These are phyloP conservation scores for Periconia sp. DNA, from an alignment of 2,329 filamentous ascomycete species.

Conservation along the genomic window DNA sequence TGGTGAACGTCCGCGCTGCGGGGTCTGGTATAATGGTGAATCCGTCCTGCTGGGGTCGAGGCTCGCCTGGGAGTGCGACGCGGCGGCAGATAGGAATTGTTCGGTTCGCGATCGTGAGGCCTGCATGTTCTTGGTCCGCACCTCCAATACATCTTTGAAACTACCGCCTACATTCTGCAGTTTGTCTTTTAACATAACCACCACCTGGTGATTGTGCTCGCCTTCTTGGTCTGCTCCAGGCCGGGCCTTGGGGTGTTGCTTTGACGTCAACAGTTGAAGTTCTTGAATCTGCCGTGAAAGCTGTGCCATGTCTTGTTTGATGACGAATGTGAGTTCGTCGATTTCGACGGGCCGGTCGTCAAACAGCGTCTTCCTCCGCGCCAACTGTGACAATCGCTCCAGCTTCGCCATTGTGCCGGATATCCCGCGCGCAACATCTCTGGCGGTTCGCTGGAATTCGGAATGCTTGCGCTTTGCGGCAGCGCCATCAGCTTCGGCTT, in stretches of 20 bases:
- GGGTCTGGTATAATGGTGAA: conserved; percentile 83
- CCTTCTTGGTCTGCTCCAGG: conserved; percentile 70
- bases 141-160: conserved; percentile 96
- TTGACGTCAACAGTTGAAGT: conserved; percentile 75
- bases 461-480: conserved; percentile 59
- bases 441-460: conserved; percentile 90
- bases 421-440: conserved; percentile 89
- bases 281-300: conserved; percentile 84
- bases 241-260: conserved; percentile 68
- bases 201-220: conserved; percentile 97
- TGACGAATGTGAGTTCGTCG: conserved; percentile 93
- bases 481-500: conserved; percentile 57
- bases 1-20: conserved; percentile 63
- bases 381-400: conserved; percentile 88
- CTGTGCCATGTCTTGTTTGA: conserved; percentile 91
- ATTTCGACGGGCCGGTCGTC: conserved; percentile 97
- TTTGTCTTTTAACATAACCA: conserved; percentile 86
- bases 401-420: conserved; percentile 91
- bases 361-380: conserved; percentile 95
- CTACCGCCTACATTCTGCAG: conserved; percentile 89
- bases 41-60: conserved; percentile 71
- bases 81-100: conserved; percentile 92
- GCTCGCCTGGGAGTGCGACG: conserved; percentile 66
- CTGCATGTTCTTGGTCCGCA: conserved; percentile 96
- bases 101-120: conserved; percentile 89